A percentile compares a stretch with the other conserved stretches of the same genome.
Conservation (phyloP, 2,329 filamentous ascomycete species). For the Venturia carpophila region DNA sequence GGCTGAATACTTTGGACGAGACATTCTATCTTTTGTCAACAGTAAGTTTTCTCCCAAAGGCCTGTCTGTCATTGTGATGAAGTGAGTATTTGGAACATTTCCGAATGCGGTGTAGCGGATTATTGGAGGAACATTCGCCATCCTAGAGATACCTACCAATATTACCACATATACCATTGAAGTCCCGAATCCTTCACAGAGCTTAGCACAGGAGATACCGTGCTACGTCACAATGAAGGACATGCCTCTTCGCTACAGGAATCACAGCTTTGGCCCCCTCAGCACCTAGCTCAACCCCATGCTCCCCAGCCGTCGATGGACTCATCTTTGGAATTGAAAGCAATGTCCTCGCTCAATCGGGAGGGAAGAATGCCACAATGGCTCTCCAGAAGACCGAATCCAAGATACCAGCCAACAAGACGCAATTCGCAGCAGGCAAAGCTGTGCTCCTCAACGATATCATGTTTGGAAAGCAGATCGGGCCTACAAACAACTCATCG, state of each 20-base stretch:
- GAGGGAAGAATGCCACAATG: neutral
- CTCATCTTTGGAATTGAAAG: neutral
- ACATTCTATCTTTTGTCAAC: no score
- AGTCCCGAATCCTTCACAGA: no score
- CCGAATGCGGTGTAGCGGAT: no score
- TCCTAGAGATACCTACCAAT: no score
- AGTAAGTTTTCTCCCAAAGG: no score
- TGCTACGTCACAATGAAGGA: no score
- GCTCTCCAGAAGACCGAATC: neutral
- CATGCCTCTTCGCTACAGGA: neutral
- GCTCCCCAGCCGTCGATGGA: neutral
- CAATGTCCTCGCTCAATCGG: neutral
- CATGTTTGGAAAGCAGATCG: neutral
- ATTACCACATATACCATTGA: no score
- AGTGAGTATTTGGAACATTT: no score
- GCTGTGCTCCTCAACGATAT: neutral
- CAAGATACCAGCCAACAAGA: neutral
- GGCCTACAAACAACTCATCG: neutral
- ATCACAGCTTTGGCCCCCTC: constrained; percentile 1
- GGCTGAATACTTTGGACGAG: no score
- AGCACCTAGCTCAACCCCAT: neutral
- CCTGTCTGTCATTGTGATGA: no score
- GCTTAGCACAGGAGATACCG: no score
- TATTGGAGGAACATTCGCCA: no score
- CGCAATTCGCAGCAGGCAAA: neutral